Conservation (phyloP, 805 yeast species). For the Kockiozyma suomiensis region DNA sequence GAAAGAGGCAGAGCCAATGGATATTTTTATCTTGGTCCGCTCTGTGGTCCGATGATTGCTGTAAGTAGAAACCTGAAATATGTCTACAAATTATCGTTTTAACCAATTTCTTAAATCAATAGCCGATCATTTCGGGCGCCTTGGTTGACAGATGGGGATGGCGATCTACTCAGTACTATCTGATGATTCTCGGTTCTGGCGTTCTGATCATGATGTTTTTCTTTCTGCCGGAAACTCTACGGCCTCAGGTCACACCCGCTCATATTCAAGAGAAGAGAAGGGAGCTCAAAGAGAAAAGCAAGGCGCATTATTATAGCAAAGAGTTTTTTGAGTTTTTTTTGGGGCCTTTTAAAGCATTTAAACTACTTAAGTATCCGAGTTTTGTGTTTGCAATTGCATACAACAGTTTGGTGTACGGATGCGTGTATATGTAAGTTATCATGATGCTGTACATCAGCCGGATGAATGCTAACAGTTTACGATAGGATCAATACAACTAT, state of each 20-base stretch:
- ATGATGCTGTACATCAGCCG: too few species aligned
- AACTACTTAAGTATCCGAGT: constrained; percentile 70
- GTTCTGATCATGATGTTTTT: constrained; percentile 54
- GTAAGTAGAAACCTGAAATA: too few species aligned
- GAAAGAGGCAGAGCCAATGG: constrained; percentile 82
- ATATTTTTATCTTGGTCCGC: constrained; percentile 74
- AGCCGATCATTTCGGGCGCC: constrained; percentile 78
- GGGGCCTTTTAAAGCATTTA: constrained; percentile 62
- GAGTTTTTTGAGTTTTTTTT: constrained; percentile 51
- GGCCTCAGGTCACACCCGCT: constrained; percentile 46
- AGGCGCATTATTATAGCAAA: background rate
- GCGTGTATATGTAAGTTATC: constrained; percentile 53
- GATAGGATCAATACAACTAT: constrained; percentile 65
- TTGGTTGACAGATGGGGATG: constrained; percentile 74
- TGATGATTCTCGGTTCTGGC: constrained; percentile 66
- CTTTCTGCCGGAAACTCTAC: constrained; percentile 76
- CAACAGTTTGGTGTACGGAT: constrained; percentile 72
- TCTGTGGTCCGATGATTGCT: constrained; percentile 75
- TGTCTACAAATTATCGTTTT: background rate
- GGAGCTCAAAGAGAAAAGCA: constrained; percentile 3
- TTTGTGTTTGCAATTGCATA: constrained; percentile 65
- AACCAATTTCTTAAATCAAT: background rate
- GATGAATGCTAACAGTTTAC: background rate
- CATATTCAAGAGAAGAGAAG: constrained; percentile 32
- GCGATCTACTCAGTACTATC: constrained; percentile 87